Evolutionary conservation across 2,329 filamentous ascomycete species (phyloP).

Genomic region (Paecilomyces fulvus): DNA sequence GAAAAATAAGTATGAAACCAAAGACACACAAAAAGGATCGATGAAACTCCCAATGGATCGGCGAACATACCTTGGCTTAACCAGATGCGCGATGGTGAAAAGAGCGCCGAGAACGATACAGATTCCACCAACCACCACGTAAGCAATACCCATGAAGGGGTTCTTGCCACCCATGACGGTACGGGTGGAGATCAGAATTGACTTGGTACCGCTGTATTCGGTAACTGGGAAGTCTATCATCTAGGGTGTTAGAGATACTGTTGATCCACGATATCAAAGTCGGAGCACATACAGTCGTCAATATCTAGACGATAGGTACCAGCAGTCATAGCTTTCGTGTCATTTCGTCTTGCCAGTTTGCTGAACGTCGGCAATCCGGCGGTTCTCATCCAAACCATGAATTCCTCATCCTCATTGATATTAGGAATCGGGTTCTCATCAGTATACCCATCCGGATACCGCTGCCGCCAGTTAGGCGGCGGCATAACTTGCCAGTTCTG

Average conservation of each 20-base stretch:
- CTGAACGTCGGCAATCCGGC: slow-evolving; percentile 89
- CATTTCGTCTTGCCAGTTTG: slow-evolving; percentile 82
- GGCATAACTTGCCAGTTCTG: slow-evolving; percentile 59
- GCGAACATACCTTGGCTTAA: slow-evolving; percentile 68
- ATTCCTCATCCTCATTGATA: slow-evolving; percentile 67
- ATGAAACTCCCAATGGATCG: not conserved
- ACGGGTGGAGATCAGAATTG: slow-evolving; percentile 77
- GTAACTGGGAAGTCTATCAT: slow-evolving; percentile 67
- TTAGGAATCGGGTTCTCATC: slow-evolving; percentile 58
- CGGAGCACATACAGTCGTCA: slow-evolving; percentile 58
- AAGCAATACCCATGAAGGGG: slow-evolving; percentile 91
- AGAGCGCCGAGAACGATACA: slow-evolving; percentile 81
- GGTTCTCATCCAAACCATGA: slow-evolving; percentile 99
- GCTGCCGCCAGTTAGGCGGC: slow-evolving; percentile 73
- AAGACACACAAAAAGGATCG: not conserved
- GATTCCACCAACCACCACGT: slow-evolving; percentile 85
- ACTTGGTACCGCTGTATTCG: slow-evolving; percentile 78
- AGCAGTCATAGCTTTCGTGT: slow-evolving; percentile 54
- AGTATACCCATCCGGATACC: slow-evolving; percentile 65
- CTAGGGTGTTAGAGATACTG: not conserved
- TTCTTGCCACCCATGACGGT: slow-evolving; percentile 94
- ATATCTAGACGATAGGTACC: slow-evolving; percentile 74
- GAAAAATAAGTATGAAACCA: slow-evolving; percentile 4
- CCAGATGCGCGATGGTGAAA: slow-evolving; percentile 83
- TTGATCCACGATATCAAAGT: not conserved